Evolutionary conservation across 108 stramenopile genomes (phyloP).

Genomic region (Parietichytrium sp.): DNA sequence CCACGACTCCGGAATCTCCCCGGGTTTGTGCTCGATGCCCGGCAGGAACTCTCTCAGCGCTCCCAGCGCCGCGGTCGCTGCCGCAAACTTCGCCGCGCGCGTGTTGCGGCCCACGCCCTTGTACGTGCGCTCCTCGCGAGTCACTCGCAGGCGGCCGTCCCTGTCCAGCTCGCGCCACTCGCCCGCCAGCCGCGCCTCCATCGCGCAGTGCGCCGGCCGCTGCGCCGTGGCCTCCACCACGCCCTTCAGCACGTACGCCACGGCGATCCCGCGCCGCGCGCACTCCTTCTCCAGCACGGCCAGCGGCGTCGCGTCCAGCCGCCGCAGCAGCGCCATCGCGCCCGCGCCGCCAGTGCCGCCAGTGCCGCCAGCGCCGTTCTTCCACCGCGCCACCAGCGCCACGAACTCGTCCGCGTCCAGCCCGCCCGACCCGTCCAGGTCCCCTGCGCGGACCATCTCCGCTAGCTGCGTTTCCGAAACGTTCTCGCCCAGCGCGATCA

Average conservation of each 20-base stretch:
- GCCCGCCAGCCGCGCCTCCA: conserved; percentile 44
- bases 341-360: background rate
- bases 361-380: background rate
- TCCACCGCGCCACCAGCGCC: background rate
- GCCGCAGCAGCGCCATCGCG: background rate
- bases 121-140: conserved; percentile 47
- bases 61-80: conserved; percentile 52
- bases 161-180: conserved; percentile 36
- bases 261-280: conserved; percentile 6
- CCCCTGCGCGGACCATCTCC: background rate
- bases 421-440: background rate
- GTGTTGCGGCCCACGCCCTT: conserved; percentile 64
- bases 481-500: conserved; percentile 50
- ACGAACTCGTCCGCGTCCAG: conserved; percentile 17
- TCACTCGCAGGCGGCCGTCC: background rate
- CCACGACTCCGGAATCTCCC: conserved; percentile 51
- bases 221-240: conserved; percentile 42
- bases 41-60: conserved; percentile 57
- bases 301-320: conserved; percentile 40
- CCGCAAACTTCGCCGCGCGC: conserved; percentile 56
- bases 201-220: conserved; percentile 42
- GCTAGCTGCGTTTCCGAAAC: conserved; percentile 54
- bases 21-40: conserved; percentile 49
- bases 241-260: conserved; percentile 29
- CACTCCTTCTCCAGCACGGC: conserved; percentile 43